Percentiles rank a stretch among this genome's conserved stretches.
Conservation (phyloP, 2,329 filamentous ascomycete genomes). For the Keithomyces neogunnii region DNA sequence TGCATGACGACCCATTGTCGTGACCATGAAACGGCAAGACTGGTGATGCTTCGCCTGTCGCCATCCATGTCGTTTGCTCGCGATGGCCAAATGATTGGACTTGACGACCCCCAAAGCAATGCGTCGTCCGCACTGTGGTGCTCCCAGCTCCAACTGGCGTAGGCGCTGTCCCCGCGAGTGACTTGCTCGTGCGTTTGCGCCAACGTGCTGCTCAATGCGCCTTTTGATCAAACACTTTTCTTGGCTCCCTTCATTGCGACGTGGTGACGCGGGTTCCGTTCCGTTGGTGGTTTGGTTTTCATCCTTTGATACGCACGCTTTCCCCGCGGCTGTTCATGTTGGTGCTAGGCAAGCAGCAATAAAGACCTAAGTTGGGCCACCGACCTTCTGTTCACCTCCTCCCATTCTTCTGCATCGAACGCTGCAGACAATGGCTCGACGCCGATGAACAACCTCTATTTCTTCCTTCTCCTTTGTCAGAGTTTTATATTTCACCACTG, state of each 20-base stretch:
- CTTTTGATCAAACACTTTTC: neutral
- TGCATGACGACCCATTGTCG: neutral
- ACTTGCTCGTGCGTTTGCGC: neutral
- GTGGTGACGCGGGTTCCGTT: neutral
- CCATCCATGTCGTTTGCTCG: neutral
- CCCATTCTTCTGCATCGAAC: constrained; percentile 1
- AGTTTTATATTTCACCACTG: neutral
- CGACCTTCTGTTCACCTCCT: neutral
- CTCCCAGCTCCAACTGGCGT: neutral
- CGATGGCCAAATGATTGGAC: neutral
- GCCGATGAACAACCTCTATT: neutral
- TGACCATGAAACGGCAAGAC: constrained; percentile 5
- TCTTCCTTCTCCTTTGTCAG: neutral
- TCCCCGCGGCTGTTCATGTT: constrained; percentile 3
- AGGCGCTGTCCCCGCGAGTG: neutral
- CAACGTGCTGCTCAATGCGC: neutral
- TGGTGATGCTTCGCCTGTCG: neutral
- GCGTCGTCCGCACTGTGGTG: neutral
- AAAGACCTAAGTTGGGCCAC: neutral
- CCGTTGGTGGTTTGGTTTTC: constrained; percentile 2
- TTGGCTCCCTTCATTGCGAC: neutral
- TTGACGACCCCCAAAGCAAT: neutral
- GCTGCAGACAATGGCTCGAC: constrained; percentile 1
- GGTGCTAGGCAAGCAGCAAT: neutral
- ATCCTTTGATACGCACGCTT: neutral